Evolutionary conservation across 805 yeast species (phyloP).

Genomic region (Myxozyma lipomycoides): DNA sequence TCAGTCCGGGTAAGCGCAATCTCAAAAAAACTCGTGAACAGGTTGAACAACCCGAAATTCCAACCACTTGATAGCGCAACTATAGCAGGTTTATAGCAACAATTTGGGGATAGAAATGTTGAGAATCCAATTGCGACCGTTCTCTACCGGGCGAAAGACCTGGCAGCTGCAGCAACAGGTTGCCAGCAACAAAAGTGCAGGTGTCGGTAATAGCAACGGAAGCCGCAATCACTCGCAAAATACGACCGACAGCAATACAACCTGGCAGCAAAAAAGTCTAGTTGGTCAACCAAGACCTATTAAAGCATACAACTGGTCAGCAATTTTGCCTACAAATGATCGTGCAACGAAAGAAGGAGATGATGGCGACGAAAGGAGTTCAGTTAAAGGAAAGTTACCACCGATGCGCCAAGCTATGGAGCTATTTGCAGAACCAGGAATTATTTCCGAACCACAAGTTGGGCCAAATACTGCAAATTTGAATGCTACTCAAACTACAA

Average conservation of each 20-base stretch:
- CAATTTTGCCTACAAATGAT: not conserved
- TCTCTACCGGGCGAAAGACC: not conserved
- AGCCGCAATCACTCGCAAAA: too few relatives aligned
- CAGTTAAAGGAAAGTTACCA: not conserved
- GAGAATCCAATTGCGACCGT: not conserved
- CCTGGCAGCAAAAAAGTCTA: too few relatives aligned
- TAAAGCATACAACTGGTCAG: not conserved
- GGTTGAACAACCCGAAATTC: too few relatives aligned
- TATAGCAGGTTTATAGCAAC: too few relatives aligned
- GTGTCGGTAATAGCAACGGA: too few relatives aligned
- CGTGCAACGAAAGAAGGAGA: not conserved
- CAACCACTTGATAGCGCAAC: too few relatives aligned
- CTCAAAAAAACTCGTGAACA: too few relatives aligned
- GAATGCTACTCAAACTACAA: not conserved
- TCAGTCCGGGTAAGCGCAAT: too few relatives aligned
- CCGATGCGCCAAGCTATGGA: not conserved
- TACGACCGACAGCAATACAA: too few relatives aligned
- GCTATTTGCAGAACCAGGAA: not conserved
- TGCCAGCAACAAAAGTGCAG: too few relatives aligned
- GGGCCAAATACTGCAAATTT: not conserved
- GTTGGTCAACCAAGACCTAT: not conserved
- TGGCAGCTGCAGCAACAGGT: not conserved
- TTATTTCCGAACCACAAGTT: not conserved
- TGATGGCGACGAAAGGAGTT: not conserved
- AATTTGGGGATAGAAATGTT: not conserved